phyloP scores from a whole-genome alignment of 2,329 filamentous ascomycete genomes.

The Fusarium staphyleae region DNA sequence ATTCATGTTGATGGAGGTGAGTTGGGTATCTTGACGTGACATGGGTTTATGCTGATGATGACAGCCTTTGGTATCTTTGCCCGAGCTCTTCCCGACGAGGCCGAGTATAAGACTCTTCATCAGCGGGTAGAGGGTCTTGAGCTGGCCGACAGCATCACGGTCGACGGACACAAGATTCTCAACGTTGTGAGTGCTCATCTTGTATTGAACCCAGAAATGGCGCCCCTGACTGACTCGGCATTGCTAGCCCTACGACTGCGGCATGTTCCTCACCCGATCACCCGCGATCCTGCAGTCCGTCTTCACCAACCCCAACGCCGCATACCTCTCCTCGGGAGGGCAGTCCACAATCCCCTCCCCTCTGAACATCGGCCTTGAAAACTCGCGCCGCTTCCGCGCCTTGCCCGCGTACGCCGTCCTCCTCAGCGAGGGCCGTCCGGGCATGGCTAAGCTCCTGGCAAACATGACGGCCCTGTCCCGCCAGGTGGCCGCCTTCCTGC shows the following conservation, averaged over 20 bases:
- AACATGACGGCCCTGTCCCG: constrained; percentile 77
- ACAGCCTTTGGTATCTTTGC: constrained; percentile 85
- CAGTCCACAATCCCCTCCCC: constrained; percentile 72
- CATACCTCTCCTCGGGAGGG: constrained; percentile 68
- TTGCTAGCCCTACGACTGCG: constrained; percentile 81
- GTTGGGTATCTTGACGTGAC: constrained; percentile 28
- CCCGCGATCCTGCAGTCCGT: constrained; percentile 63
- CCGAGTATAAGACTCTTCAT: constrained; percentile 63
- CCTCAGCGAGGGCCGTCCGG: constrained; percentile 73
- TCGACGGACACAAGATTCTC: constrained; percentile 89
- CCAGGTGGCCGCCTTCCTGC: constrained; percentile 68
- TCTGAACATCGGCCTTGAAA: constrained; percentile 86
- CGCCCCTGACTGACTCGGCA: constrained; percentile 10
- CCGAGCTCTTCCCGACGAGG: constrained; percentile 64
- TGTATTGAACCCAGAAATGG: neutral
- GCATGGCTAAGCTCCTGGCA: constrained; percentile 73
- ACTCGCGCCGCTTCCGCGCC: constrained; percentile 88
- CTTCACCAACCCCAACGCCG: constrained; percentile 85
- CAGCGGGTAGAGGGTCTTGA: constrained; percentile 70
- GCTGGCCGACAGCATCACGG: constrained; percentile 84
- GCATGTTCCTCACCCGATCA: constrained; percentile 82
- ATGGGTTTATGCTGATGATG: neutral
- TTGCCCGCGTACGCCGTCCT: constrained; percentile 88
- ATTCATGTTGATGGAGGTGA: constrained; percentile 83
- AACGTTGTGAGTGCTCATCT: constrained; percentile 70